phyloP scores from a whole-genome alignment of 371 early-diverging fungal species.

The Capillidium rhysosporum region DNA sequence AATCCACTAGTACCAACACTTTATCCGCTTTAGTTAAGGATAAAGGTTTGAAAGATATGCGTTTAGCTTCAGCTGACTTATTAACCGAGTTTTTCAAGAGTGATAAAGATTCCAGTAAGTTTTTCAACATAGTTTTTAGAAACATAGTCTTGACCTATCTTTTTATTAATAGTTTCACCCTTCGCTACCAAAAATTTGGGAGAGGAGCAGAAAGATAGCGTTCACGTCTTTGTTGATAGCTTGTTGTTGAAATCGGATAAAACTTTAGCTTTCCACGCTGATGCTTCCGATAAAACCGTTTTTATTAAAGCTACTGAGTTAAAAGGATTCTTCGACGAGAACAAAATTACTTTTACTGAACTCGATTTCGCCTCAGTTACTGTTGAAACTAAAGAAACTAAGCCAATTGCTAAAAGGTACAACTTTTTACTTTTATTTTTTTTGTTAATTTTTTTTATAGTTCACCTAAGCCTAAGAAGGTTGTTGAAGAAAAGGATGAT shows the following conservation, averaged over 20 bases:
- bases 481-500: not conserved
- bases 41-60: conserved; percentile 39
- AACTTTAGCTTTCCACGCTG: conserved; percentile 35
- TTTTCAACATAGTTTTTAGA: not conserved
- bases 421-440: not conserved
- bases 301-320: conserved; percentile 27
- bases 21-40: conserved; percentile 30
- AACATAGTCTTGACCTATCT: not conserved
- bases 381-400: conserved; percentile 11
- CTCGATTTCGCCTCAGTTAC: conserved; percentile 19
- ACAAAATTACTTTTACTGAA: conserved; percentile 17
- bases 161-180: conserved; percentile 23
- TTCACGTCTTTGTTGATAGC: conserved; percentile 34
- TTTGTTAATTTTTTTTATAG: not conserved
- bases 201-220: conserved; percentile 17
- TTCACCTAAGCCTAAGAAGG: not conserved
- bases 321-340: conserved; percentile 18
- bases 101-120: conserved; percentile 21
- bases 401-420: not conserved
- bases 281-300: conserved; percentile 25
- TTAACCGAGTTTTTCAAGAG: conserved; percentile 25
- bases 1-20: conserved; percentile 20
- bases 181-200: conserved; percentile 31
- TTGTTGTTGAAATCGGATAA: conserved; percentile 18
- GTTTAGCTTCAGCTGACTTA: conserved; percentile 41